Evolutionary conservation across 139 green algal species (phyloP).

Genomic region (Chlorella sp.): DNA sequence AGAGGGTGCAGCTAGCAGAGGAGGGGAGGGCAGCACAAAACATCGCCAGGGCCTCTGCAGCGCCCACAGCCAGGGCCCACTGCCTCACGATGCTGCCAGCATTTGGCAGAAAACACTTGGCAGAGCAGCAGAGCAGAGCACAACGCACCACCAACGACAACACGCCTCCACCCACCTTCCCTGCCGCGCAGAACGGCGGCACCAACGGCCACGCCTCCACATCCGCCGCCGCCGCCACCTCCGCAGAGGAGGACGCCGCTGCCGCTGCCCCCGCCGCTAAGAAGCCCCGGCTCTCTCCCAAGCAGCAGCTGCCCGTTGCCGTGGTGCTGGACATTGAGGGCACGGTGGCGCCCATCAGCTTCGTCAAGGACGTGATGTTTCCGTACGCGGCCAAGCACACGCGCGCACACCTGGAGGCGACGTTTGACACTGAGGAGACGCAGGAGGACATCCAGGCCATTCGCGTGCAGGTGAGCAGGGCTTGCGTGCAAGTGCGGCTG

Average conservation of each 20-base stretch:
- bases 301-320: constrained; percentile 31
- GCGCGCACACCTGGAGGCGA: constrained; percentile 49
- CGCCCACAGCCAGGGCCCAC: no score
- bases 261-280: constrained; percentile 21
- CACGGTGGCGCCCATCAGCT: constrained; percentile 87
- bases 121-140: no score
- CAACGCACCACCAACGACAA: no score
- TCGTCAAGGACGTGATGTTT: constrained; percentile 74
- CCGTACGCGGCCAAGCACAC: constrained; percentile 67
- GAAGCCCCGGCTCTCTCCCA: background rate
- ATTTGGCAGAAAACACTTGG: no score
- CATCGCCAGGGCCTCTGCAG: no score
- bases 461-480: constrained; percentile 50
- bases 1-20: no score
- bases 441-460: constrained; percentile 65
- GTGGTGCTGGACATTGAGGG: constrained; percentile 96
- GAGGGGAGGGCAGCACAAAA: no score
- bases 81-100: no score
- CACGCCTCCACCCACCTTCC: no score
- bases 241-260: background rate
- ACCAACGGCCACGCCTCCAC: background rate
- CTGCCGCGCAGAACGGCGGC: background rate
- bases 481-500: no score
- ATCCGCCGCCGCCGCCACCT: no score
- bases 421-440: constrained; percentile 54